A percentile compares a stretch with the other conserved stretches of the same genome.
These are phyloP conservation scores for Plasmodium yoelii DNA, from an alignment of 169 alveolate species.

Conservation along the genomic window DNA sequence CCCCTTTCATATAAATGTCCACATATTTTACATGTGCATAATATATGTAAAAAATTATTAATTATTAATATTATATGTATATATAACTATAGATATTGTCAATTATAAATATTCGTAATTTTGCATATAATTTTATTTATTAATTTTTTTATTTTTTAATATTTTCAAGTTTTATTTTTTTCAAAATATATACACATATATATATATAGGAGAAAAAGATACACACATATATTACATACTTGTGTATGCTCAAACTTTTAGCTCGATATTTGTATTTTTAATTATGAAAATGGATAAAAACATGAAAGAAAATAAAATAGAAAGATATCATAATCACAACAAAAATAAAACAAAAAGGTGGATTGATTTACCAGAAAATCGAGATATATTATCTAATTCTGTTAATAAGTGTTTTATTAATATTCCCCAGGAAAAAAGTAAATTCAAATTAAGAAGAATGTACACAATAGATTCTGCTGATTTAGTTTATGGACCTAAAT, in stretches of 20 bases:
- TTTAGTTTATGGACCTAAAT: background rate
- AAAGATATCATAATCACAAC: background rate
- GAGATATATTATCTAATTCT: background rate
- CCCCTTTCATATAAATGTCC: too few relatives aligned
- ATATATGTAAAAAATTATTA: too few relatives aligned
- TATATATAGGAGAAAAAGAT: background rate
- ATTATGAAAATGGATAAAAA: background rate
- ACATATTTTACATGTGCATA: too few relatives aligned
- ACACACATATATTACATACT: background rate
- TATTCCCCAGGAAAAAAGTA: slow-evolving; percentile 4
- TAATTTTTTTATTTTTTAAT: background rate
- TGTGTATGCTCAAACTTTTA: background rate
- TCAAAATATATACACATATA: background rate
- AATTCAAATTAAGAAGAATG: slow-evolving; percentile 2
- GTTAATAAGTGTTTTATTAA: slow-evolving; percentile 10
- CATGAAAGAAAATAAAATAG: background rate
- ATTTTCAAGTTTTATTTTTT: background rate
- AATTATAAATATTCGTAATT: too few relatives aligned
- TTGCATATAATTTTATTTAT: too few relatives aligned
- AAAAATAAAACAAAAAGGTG: background rate
- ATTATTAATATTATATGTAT: too few relatives aligned
- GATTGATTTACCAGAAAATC: slow-evolving; percentile 14
- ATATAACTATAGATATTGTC: too few relatives aligned
- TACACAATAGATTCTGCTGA: slow-evolving; percentile 22
- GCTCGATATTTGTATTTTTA: background rate